These are phyloP conservation scores for Stylosanthes scabra DNA, from an alignment of 331 rosid species.

Conservation along the genomic window DNA sequence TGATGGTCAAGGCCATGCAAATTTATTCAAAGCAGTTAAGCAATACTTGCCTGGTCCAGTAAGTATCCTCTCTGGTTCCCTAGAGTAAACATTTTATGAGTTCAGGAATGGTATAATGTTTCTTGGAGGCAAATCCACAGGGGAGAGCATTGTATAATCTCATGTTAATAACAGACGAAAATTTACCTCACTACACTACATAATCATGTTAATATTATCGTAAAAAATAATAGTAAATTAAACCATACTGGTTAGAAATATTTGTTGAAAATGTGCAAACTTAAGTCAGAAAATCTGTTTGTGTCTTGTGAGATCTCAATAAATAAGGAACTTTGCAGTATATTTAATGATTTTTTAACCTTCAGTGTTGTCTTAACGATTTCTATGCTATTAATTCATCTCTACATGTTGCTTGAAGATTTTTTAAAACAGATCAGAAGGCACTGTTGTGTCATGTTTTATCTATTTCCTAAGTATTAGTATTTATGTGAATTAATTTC, in stretches of 20 bases:
- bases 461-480: background rate
- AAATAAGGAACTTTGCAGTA: slow-evolving; percentile 1
- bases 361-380: slow-evolving; percentile 8
- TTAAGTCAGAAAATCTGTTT: slow-evolving; percentile 4
- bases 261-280: slow-evolving; percentile 12
- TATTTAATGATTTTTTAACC: background rate
- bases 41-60: slow-evolving; percentile 97
- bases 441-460: background rate
- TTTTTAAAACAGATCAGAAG: slow-evolving; percentile 1
- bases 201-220: slow-evolving; percentile 14
- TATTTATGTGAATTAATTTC: background rate
- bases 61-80: slow-evolving; percentile 53
- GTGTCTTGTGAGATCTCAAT: slow-evolving; percentile 15
- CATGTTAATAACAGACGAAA: background rate
- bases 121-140: slow-evolving; percentile 7
- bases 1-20: slow-evolving; percentile 87
- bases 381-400: slow-evolving; percentile 6
- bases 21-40: slow-evolving; percentile 81
- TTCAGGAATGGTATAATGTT: slow-evolving; percentile 6
- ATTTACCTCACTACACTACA: background rate
- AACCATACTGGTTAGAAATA: slow-evolving; percentile 14
- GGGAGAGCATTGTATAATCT: background rate
- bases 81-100: slow-evolving; percentile 3
- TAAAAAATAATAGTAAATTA: background rate
- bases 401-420: background rate